Evolutionary conservation across 1,284 basidiomycete species (phyloP), one percentile per base, ranked within the genome.

Genomic region (Agaricales sp.): DNA sequence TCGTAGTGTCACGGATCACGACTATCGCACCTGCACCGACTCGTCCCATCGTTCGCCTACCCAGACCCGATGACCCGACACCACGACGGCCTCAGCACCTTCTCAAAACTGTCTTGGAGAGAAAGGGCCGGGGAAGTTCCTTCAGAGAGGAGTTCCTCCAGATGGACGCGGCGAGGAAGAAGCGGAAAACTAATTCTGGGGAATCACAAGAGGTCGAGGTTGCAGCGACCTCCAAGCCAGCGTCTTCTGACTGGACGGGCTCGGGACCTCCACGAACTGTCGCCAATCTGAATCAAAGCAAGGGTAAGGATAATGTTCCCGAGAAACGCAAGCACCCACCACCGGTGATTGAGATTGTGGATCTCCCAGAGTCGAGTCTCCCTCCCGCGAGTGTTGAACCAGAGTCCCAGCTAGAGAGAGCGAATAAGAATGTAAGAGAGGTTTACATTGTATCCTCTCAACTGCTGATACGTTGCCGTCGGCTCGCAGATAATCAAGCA

Each of bases 41-140:
- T 25, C 65, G 53, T 16, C 62, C 53, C 48, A 53, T 48, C 45
- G 52, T 20, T 23, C 73, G 78, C 16, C 59, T 70, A 1, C 84
- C 85, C 2, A 71, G 86, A 23, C 85, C 86, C 0, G 85, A 88
- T 54, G 86, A 88, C 53, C 85, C 82, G 0, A 85, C 78, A 1
- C 85, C 84, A 4, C 81, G 86, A 16, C n/a, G 11, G 69, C 73
- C 38, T 81, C 82, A 0, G 80, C 80, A 2, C 52, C 30, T 35
- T n/a, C 30, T 8, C 30, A 8, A n/a, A 35, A 35, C 30, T 11
- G 30, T n/a, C 30, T n/a, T 35, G 11, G 30, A 35, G n/a, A 35
- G 30, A 35, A n/a, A n/a, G n/a, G n/a, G 30, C n/a, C 57, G 14
- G 56, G 60, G 52, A 56, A 59, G 50, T 60, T 67, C n/a, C 58